Conservation (phyloP, 169 alveolate genomes). For the Plasmodium reichenowi region DNA sequence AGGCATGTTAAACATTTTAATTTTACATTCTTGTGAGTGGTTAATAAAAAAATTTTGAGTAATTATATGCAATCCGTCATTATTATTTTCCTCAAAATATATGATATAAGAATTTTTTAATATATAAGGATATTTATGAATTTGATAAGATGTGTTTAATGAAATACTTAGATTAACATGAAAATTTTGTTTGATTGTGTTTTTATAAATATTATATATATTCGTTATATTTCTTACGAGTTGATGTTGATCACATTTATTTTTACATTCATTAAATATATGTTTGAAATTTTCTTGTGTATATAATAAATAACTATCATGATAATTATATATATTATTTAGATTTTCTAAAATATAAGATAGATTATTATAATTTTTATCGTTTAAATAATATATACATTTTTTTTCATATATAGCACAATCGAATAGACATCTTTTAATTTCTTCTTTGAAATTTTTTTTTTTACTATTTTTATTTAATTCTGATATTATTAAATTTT, state of each 20-base stretch:
- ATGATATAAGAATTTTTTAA: constrained; percentile 46
- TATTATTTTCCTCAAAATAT: constrained; percentile 66
- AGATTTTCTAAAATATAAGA: constrained; percentile 47
- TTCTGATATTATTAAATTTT: constrained; percentile 45
- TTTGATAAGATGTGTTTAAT: not conserved
- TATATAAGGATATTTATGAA: constrained; percentile 53
- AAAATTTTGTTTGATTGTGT: constrained; percentile 36
- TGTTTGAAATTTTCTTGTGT: constrained; percentile 56
- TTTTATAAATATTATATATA: constrained; percentile 62
- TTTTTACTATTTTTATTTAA: constrained; percentile 52
- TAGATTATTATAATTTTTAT: constrained; percentile 37
- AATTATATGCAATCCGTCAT: constrained; percentile 54
- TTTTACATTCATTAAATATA: constrained; percentile 68
- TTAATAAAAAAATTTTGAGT: constrained; percentile 35
- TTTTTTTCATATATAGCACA: constrained; percentile 70
- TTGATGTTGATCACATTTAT: constrained; percentile 70
- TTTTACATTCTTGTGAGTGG: not conserved
- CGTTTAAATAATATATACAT: constrained; percentile 52
- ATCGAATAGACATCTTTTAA: constrained; percentile 59
- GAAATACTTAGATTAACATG: constrained; percentile 70
- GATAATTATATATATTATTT: constrained; percentile 63
- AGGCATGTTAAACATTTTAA: not conserved
- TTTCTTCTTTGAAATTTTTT: constrained; percentile 46
- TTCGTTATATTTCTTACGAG: constrained; percentile 39
- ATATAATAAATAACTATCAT: constrained; percentile 58